These are phyloP conservation scores for Candida quercuum DNA, from an alignment of 805 yeast genomes.

Conservation along the genomic window DNA sequence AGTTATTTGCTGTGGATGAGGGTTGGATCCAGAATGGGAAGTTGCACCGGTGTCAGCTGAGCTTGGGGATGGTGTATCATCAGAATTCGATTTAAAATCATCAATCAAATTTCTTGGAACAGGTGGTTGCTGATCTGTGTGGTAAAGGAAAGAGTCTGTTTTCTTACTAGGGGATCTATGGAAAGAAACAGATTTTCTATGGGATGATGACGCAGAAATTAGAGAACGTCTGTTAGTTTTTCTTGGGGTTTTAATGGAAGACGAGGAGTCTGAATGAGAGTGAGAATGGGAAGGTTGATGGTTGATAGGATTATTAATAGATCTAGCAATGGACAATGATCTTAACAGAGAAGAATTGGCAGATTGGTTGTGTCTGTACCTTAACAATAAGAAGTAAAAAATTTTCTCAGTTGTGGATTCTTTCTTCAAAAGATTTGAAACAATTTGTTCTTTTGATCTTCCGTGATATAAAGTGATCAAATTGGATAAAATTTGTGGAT, in stretches of 20 bases:
- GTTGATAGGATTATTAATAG: conserved; percentile 19
- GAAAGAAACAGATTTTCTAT: conserved; percentile 44
- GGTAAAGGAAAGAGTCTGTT: conserved; percentile 16
- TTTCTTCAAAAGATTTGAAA: conserved; percentile 47
- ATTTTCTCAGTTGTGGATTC: conserved; percentile 71
- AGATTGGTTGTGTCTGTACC: conserved; percentile 68
- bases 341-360: conserved; percentile 22
- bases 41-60: background rate
- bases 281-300: conserved; percentile 2
- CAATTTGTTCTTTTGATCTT: conserved; percentile 51
- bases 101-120: conserved; percentile 18
- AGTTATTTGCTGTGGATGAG: conserved; percentile 1
- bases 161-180: conserved; percentile 22
- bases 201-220: conserved; percentile 43
- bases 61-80: no score
- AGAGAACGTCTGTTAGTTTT: conserved; percentile 35
- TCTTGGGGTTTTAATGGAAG: conserved; percentile 22
- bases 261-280: conserved; percentile 10
- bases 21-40: background rate
- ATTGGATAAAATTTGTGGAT: conserved; percentile 68
- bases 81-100: background rate
- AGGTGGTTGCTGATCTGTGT: conserved; percentile 16
- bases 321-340: conserved; percentile 26
- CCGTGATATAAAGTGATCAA: conserved; percentile 81
- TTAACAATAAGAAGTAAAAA: conserved; percentile 68